phyloP scores from a whole-genome alignment of 2,329 filamentous ascomycete species.

The Aspergillus transmontanensis region DNA sequence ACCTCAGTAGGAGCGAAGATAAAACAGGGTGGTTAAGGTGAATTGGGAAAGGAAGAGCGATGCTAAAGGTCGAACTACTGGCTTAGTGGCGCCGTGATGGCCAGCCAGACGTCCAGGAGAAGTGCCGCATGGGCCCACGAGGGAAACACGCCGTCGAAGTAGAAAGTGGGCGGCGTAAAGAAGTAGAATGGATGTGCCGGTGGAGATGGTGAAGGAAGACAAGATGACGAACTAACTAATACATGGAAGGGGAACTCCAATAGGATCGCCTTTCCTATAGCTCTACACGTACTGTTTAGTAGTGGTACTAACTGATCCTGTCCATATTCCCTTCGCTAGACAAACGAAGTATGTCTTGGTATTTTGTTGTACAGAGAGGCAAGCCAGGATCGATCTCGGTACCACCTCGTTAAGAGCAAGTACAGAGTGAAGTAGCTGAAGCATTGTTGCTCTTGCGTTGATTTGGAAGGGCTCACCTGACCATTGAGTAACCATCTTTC shows the following conservation, averaged over 20 bases:
- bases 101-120: conserved; percentile 13
- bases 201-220: conserved; percentile 12
- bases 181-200: conserved; percentile 1
- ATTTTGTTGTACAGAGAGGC: background rate
- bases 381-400: background rate
- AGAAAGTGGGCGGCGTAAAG: conserved; percentile 10
- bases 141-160: conserved; percentile 13
- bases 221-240: background rate
- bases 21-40: background rate
- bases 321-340: background rate
- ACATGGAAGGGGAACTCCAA: background rate
- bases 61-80: conserved; percentile 5
- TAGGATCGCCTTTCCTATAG: background rate
- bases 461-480: background rate
- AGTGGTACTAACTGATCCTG: background rate
- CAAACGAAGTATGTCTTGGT: background rate
- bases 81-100: conserved; percentile 2
- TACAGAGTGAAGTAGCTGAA: background rate
- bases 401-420: background rate
- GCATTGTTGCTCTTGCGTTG: background rate
- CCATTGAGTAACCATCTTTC: background rate
- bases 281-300: background rate
- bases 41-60: conserved; percentile 3
- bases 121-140: conserved; percentile 21
- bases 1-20: background rate